Conservation (phyloP, 768 basidiomycete species). For the Macrocybe gigantea region DNA sequence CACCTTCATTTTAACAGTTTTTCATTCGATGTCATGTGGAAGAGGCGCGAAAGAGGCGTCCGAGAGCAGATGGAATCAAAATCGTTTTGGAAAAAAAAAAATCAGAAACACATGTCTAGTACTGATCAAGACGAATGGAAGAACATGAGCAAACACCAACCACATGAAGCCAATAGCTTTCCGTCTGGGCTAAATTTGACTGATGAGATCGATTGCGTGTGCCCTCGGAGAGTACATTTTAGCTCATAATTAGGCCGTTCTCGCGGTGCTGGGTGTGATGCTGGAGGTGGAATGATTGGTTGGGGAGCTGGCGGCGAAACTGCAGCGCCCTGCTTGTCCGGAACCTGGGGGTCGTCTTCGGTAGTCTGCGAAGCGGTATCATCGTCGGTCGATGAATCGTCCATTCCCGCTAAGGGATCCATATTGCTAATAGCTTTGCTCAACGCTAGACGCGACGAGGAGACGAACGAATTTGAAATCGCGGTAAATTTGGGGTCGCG, state of each 20-base stretch:
- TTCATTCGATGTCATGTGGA: background rate
- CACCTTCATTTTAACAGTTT: constrained; percentile 36
- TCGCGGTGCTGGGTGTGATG: constrained; percentile 33
- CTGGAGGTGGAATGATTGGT: constrained; percentile 14
- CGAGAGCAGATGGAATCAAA: too few species aligned
- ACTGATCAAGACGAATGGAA: background rate
- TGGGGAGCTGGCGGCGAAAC: background rate
- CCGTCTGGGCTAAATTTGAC: constrained; percentile 93
- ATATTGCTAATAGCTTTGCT: constrained; percentile 14
- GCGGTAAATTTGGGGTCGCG: too few species aligned
- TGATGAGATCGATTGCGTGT: constrained; percentile 79
- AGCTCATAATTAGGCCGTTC: constrained; percentile 66
- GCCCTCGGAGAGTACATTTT: constrained; percentile 64
- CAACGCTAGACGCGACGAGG: background rate
- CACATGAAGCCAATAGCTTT: constrained; percentile 76
- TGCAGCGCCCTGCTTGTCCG: constrained; percentile 39
- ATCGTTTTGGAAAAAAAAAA: too few species aligned
- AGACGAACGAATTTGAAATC: too few species aligned
- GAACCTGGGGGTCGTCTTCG: constrained; percentile 78
- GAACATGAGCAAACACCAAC: constrained; percentile 39
- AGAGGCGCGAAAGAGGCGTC: constrained; percentile 1
- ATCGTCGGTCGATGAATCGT: constrained; percentile 49
- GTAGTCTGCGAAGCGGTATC: constrained; percentile 79
- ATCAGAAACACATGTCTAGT: too few species aligned
- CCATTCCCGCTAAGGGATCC: constrained; percentile 42